Evolutionary conservation across 176 grass and related monocot genomes (phyloP), one percentile per base, ranked within the genome.

Genomic region (Carex scoparia): DNA sequence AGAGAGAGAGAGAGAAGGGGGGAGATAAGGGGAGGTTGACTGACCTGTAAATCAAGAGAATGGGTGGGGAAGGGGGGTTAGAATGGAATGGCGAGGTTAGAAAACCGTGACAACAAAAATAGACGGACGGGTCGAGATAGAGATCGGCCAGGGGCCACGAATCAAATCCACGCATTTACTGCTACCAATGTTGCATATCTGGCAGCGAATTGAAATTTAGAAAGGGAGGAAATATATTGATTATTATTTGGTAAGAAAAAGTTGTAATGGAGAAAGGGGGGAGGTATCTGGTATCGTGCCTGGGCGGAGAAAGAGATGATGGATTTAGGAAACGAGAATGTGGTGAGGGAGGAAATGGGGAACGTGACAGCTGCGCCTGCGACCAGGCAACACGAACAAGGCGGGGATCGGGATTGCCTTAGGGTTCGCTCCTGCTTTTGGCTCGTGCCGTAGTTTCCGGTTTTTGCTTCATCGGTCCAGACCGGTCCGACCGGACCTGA

Each of bases 341-440:
- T 78, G 73, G 28, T 78, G 51, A 16, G 13, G 27, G 27, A 56
- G 23, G 72, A 54, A 76, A 33, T 33, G 28, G 74, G 74, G 74
- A 79, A 58, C 74, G 74, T 79, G 74, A 79, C 74, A 58, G 51
- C 73, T 76, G n/a, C 49, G 13, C 13, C 51, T 79, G 74, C 74
- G 74, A 79, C 74, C 74, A 79, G 53, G 74, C 74, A 79, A 78
- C 48, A 74, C 30, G 3, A 54, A 32, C 73, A 31, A 79, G 18
- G 37, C 48, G 5, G 5, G 48, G 53, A 18, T 51, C 23, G 74
- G 74, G 51, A 7, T 57, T 30, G 74, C 27, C 74, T 74, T 79
- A 79, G 74, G 74, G 74, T 79, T 79, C 74, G 74, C 28, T 57
- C 28, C 51, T 58, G 30, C 30, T 79, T 58, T 56, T 58, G 74